phyloP scores from a whole-genome alignment of 305 asterid genomes.

The Ilex paraguariensis region DNA sequence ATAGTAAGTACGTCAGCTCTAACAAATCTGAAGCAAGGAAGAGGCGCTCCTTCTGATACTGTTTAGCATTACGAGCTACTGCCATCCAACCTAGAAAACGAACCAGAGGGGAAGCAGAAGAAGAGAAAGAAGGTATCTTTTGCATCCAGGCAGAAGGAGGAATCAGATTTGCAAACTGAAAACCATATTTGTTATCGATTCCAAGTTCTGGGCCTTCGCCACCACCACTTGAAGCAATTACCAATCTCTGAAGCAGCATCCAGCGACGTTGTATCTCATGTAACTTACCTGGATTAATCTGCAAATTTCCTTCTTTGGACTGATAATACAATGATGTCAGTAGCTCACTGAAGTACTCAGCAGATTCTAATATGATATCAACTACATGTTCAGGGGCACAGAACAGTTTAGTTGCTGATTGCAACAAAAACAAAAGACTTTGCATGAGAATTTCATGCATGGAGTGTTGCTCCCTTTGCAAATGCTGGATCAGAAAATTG shows the following conservation, averaged over 20 bases:
- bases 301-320: constrained; percentile 55
- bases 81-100: constrained; percentile 98
- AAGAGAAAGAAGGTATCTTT: constrained; percentile 65
- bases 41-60: constrained; percentile 77
- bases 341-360: constrained; percentile 58
- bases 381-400: constrained; percentile 76
- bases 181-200: constrained; percentile 48
- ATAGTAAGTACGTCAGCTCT: constrained; percentile 66
- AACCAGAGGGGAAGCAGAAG: constrained; percentile 76
- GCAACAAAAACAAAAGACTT: constrained; percentile 83
- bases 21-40: constrained; percentile 87
- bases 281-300: constrained; percentile 43
- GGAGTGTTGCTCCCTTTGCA: constrained; percentile 63
- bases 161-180: constrained; percentile 77
- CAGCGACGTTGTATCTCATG: constrained; percentile 69
- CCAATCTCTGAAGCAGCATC: constrained; percentile 79
- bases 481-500: constrained; percentile 54
- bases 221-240: constrained; percentile 87
- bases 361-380: constrained; percentile 71
- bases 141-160: constrained; percentile 81
- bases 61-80: constrained; percentile 78
- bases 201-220: constrained; percentile 56
- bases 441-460: constrained; percentile 89
- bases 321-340: constrained; percentile 50
- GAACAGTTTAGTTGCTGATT: constrained; percentile 75